phyloP scores from a whole-genome alignment of 345 rosid species.

The Ailanthus altissimus region DNA sequence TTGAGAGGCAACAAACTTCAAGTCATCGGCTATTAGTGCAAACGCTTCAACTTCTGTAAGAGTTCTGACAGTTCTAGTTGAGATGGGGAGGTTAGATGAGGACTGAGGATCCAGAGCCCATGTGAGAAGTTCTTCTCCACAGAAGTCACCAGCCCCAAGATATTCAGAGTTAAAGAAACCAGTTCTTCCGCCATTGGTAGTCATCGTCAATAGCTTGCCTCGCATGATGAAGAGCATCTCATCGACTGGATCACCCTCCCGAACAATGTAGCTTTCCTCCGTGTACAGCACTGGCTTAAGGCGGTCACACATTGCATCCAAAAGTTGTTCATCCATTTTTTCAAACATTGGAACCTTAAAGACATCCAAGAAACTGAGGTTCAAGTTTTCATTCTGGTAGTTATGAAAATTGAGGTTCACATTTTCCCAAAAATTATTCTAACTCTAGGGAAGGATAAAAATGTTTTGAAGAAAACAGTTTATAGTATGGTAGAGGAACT shows the following conservation, averaged over 20 bases:
- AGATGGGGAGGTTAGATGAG: slow-evolving; percentile 77
- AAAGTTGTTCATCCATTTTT: slow-evolving; percentile 78
- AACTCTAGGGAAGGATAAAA: neutral
- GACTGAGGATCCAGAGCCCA: slow-evolving; percentile 94
- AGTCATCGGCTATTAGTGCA: slow-evolving; percentile 76
- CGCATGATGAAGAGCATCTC: slow-evolving; percentile 96
- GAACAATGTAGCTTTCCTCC: slow-evolving; percentile 77
- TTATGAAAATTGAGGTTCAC: neutral
- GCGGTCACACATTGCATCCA: slow-evolving; percentile 87
- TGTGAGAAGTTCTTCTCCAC: slow-evolving; percentile 90
- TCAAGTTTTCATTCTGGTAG: neutral
- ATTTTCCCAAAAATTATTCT: neutral
- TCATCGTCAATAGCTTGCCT: slow-evolving; percentile 70
- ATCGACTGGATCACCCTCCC: slow-evolving; percentile 89
- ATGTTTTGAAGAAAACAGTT: neutral
- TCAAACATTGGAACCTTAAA: slow-evolving; percentile 83
- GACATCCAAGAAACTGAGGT: slow-evolving; percentile 3
- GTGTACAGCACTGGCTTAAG: slow-evolving; percentile 83
- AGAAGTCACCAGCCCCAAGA: slow-evolving; percentile 83
- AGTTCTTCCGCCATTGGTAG: slow-evolving; percentile 82
- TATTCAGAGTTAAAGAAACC: slow-evolving; percentile 76
- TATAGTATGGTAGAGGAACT: slow-evolving; percentile 11
- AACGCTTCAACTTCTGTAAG: slow-evolving; percentile 87
- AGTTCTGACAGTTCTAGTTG: slow-evolving; percentile 79
- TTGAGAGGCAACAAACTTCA: slow-evolving; percentile 82